These are phyloP conservation scores for Alternaria metachromatica DNA, from an alignment of 2,329 filamentous ascomycete genomes.

Conservation along the genomic window DNA sequence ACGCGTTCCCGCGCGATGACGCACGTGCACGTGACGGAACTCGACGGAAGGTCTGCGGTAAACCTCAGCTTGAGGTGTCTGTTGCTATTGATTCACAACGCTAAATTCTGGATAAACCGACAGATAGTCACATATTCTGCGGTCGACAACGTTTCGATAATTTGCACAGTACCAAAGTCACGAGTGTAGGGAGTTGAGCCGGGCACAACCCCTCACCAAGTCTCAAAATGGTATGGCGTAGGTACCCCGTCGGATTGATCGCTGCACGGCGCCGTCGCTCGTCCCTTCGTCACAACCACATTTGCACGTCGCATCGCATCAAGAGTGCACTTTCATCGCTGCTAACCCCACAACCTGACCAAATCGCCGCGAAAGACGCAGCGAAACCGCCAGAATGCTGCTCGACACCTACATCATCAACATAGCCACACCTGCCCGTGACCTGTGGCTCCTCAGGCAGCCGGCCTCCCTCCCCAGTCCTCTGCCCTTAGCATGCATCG, in stretches of 20 bases:
- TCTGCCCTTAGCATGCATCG: conserved; percentile 19
- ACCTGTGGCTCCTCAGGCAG: conserved; percentile 32
- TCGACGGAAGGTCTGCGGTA: background rate
- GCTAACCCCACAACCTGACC: conserved; percentile 32
- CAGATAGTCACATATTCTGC: background rate
- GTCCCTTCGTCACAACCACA: conserved; percentile 27
- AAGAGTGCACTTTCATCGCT: conserved; percentile 31
- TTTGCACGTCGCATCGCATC: conserved; percentile 23
- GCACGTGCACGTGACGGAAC: background rate
- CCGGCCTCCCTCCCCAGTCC: conserved; percentile 29
- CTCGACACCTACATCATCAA: conserved; percentile 24
- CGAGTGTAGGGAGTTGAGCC: conserved; percentile 12
- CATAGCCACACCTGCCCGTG: conserved; percentile 37
- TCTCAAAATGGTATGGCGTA: conserved; percentile 31
- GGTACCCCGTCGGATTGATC: conserved; percentile 22
- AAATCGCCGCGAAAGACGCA: conserved; percentile 26
- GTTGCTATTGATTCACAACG: background rate
- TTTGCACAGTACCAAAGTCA: conserved; percentile 5
- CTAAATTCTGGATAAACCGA: background rate
- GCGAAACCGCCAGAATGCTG: conserved; percentile 21
- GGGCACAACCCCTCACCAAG: conserved; percentile 9
- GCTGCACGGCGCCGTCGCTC: conserved; percentile 29
- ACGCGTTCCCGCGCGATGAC: background rate
- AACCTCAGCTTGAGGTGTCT: background rate
- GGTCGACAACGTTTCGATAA: background rate